Evolutionary conservation across 2,329 filamentous ascomycete species (phyloP).

Genomic region (Ceratocystis variospora): DNA sequence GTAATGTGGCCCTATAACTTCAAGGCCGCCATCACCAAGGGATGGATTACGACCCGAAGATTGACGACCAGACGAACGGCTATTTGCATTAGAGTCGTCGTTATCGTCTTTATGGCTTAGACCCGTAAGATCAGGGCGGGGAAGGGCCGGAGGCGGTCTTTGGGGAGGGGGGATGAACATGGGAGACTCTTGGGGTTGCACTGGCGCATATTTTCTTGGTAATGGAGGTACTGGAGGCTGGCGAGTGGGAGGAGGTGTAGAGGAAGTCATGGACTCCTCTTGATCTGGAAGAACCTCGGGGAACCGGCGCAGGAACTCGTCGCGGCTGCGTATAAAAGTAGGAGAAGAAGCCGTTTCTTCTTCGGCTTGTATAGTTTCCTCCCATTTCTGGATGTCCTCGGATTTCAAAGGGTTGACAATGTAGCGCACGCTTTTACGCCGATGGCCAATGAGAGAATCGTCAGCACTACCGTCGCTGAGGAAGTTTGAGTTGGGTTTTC

Average conservation of each 20-base stretch:
- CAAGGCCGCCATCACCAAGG: slow-evolving; percentile 24
- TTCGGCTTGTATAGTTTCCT: slow-evolving; percentile 59
- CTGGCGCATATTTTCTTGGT: not conserved
- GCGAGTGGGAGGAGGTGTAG: slow-evolving; percentile 20
- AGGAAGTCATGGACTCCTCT: slow-evolving; percentile 43
- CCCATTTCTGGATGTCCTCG: slow-evolving; percentile 70
- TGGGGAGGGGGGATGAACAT: slow-evolving; percentile 20
- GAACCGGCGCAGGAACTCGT: slow-evolving; percentile 73
- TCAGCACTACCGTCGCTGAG: slow-evolving; percentile 1
- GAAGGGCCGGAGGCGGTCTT: slow-evolving; percentile 48
- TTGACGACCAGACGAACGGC: slow-evolving; percentile 26
- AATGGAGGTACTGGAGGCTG: not conserved
- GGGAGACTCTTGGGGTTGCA: slow-evolving; percentile 6
- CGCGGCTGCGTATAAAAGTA: slow-evolving; percentile 53
- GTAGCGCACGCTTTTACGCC: slow-evolving; percentile 32
- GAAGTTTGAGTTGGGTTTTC: slow-evolving; percentile 11
- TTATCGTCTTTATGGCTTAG: slow-evolving; percentile 15
- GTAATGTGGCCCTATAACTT: slow-evolving; percentile 27
- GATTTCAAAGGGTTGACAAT: slow-evolving; percentile 55
- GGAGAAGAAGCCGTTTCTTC: slow-evolving; percentile 36
- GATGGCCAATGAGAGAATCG: not conserved
- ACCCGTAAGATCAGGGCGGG: slow-evolving; percentile 46
- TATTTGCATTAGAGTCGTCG: slow-evolving; percentile 6
- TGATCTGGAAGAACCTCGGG: slow-evolving; percentile 53
- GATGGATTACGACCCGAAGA: slow-evolving; percentile 23